These are phyloP conservation scores for Ogataea henricii DNA, from an alignment of 805 yeast genomes.

Conservation along the genomic window DNA sequence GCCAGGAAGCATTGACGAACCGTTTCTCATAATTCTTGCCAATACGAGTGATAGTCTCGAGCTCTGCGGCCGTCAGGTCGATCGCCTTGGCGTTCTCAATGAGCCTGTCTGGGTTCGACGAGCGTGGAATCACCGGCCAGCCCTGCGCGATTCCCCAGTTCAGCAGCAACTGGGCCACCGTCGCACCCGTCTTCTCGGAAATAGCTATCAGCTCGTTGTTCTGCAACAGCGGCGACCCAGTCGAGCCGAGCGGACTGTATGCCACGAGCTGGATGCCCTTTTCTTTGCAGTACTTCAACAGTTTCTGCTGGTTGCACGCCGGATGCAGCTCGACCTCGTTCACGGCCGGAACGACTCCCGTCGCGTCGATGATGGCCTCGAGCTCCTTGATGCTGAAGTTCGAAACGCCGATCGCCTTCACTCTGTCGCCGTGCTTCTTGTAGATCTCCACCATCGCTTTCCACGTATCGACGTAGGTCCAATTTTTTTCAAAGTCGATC, in stretches of 20 bases:
- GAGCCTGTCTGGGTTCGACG: constrained; percentile 43
- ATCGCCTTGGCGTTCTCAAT: constrained; percentile 35
- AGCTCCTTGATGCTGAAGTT: constrained; percentile 36
- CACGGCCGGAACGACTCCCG: constrained; percentile 42
- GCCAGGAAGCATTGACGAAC: constrained; percentile 18
- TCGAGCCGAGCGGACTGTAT: constrained; percentile 46
- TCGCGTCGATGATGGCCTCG: constrained; percentile 35
- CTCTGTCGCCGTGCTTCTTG: constrained; percentile 42
- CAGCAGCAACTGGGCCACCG: constrained; percentile 56
- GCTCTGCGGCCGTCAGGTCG: constrained; percentile 37
- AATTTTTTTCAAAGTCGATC: constrained; percentile 20
- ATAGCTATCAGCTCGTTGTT: constrained; percentile 40
- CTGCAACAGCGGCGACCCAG: constrained; percentile 41
- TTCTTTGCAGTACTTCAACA: constrained; percentile 33
- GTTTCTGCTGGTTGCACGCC: constrained; percentile 38
- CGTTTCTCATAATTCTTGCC: constrained; percentile 12
- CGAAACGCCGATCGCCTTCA: constrained; percentile 47
- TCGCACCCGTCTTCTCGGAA: constrained; percentile 52
- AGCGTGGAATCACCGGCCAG: constrained; percentile 41
- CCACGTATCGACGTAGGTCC: constrained; percentile 67
- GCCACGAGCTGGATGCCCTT: constrained; percentile 40
- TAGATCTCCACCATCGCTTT: constrained; percentile 73
- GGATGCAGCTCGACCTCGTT: constrained; percentile 51
- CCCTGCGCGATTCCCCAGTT: constrained; percentile 33
- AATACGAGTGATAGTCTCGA: constrained; percentile 21